Evolutionary conservation across 2,329 filamentous ascomycete genomes (phyloP), one percentile per base, ranked within the genome.

Genomic region (Orbilia brochopaga): DNA sequence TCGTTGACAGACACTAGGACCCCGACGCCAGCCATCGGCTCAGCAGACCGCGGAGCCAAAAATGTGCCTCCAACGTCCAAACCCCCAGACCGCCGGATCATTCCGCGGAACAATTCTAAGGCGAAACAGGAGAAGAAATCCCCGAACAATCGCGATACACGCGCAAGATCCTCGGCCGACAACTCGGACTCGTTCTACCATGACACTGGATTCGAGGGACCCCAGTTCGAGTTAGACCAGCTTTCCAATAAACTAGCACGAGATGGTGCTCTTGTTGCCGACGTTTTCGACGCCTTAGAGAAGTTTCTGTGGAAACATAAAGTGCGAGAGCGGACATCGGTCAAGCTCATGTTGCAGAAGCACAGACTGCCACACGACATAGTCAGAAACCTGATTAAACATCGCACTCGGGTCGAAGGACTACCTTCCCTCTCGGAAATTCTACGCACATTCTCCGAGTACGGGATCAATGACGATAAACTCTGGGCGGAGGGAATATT

Each of bases 401-500:
- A 64, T 19, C 66, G 56, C 17, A 37, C 56, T 21, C 44, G 51
- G 42, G 30, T 64, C 17, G 66, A 64, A 51, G 66, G 53, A 13
- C 37, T 70, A 10, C 66, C 66, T 23, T 64, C 66, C 19, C 32
- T 70, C 5, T 58, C 60, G 10, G 66, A 59, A 42, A 59, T 63
- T 46, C 42, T 70, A 17, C 53, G 50, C n/a, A 64, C 50, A 15
- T 42, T 70, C 10, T 23, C 52, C 2, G 30, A 44, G 11, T 42
- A 64, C 23, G 59, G 54, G 2, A 55, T 63, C 15, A 64, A 70
- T 27, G 59, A 70, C 23, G 66, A 70, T 10, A 70, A 60, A 21
- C 50, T 70, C 4, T 70, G 66, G 66, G 66, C 66, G 2, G 66
- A 70, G 8, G 66, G 63, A n/a, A 70, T 70, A 59, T 70, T 70